These are phyloP conservation scores for Danielozyma ontarioensis DNA, from an alignment of 805 yeast species.

Conservation along the genomic window DNA sequence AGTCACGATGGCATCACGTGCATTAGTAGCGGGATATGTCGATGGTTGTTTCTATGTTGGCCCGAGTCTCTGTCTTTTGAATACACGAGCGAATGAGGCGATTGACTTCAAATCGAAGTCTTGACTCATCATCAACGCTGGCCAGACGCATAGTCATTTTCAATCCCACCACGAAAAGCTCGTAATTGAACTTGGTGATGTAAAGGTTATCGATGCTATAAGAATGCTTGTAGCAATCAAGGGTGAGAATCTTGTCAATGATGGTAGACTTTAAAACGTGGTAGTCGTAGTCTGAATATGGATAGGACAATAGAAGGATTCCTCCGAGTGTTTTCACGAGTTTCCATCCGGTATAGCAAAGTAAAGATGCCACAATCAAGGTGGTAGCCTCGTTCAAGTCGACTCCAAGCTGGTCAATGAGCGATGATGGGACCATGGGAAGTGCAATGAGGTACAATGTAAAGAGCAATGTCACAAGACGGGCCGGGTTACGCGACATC, in stretches of 20 bases:
- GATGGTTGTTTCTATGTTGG: conserved; percentile 33
- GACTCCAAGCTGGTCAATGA: conserved; percentile 22
- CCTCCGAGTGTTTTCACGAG: conserved; percentile 49
- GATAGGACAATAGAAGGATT: conserved; percentile 49
- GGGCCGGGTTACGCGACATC: conserved; percentile 36
- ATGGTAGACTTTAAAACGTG: conserved; percentile 34
- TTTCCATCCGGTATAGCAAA: conserved; percentile 47
- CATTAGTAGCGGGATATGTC: conserved; percentile 19
- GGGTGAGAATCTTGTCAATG: conserved; percentile 36
- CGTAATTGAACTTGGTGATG: conserved; percentile 59
- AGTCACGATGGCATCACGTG: not conserved
- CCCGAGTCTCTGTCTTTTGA: conserved; percentile 14
- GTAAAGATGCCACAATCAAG: conserved; percentile 37
- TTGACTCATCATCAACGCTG: conserved; percentile 62
- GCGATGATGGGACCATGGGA: conserved; percentile 33
- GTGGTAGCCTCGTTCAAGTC: conserved; percentile 44
- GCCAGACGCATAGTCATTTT: conserved; percentile 61
- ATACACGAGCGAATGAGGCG: conserved; percentile 36
- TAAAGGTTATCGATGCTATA: conserved; percentile 47
- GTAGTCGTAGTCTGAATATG: conserved; percentile 38
- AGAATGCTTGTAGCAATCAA: conserved; percentile 48
- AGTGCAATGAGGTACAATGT: conserved; percentile 33
- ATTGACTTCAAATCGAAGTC: conserved; percentile 45
- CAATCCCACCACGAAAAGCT: conserved; percentile 52
- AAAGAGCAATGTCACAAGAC: conserved; percentile 41